phyloP scores from a whole-genome alignment of 1,139 yeast species.

The Hemisphaericaspora xylanilytica region DNA sequence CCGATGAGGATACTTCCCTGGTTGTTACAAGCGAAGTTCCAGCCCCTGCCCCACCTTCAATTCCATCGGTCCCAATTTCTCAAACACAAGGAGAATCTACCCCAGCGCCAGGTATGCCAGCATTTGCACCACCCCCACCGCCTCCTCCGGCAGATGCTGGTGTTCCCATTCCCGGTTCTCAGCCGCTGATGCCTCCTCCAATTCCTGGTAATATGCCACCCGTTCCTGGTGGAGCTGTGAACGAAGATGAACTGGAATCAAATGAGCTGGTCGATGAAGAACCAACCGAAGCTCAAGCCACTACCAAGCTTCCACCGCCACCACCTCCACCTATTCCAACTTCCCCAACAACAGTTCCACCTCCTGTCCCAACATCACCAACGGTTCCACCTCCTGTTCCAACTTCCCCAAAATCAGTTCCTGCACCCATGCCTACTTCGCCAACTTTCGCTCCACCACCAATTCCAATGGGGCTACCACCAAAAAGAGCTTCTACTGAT shows the following conservation, averaged over 20 bases:
- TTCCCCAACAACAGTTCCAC: too few species aligned
- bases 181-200: slow-evolving; percentile 14
- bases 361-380: slow-evolving; percentile 14
- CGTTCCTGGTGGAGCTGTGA: slow-evolving; percentile 2
- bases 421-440: slow-evolving; percentile 15
- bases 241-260: slow-evolving; percentile 6
- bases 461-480: slow-evolving; percentile 11
- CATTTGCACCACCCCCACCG: too few species aligned
- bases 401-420: too few species aligned
- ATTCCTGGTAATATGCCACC: slow-evolving; percentile 8
- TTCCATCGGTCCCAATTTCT: slow-evolving; percentile 11
- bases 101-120: slow-evolving; percentile 15
- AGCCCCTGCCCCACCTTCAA: slow-evolving; percentile 17
- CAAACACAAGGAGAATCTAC: too few species aligned
- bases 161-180: too few species aligned
- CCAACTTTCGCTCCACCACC: slow-evolving; percentile 12
- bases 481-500: slow-evolving; percentile 25
- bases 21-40: slow-evolving; percentile 12
- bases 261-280: background rate
- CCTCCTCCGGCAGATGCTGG: slow-evolving; percentile 6
- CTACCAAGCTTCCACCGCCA: slow-evolving; percentile 10
- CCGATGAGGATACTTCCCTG: slow-evolving; percentile 3
- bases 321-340: too few species aligned
- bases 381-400: slow-evolving; percentile 10
- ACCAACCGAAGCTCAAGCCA: slow-evolving; percentile 13